phyloP scores from a whole-genome alignment of 306 rosid genomes.

The Hippophae tibetana region DNA sequence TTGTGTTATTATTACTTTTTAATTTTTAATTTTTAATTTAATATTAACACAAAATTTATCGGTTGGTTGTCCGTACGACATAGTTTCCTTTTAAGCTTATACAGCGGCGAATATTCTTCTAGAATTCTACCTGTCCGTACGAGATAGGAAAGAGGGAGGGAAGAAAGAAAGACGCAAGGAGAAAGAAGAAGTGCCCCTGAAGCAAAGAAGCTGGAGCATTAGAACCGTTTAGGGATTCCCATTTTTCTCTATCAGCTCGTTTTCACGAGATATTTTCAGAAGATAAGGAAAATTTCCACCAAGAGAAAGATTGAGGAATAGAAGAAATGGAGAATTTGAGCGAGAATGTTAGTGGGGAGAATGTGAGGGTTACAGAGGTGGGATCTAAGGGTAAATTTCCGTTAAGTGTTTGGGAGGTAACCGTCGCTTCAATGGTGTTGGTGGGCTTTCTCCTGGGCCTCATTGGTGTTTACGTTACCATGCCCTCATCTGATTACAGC shows the following conservation, averaged over 20 bases:
- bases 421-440: slow-evolving; percentile 52
- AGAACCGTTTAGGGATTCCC: too few species aligned
- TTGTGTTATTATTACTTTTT: too few species aligned
- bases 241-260: too few species aligned
- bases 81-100: too few species aligned
- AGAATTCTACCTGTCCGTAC: neutral
- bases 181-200: neutral
- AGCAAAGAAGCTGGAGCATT: too few species aligned
- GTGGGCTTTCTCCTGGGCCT: slow-evolving; percentile 46
- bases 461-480: slow-evolving; percentile 61
- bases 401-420: slow-evolving; percentile 57
- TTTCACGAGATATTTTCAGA: too few species aligned
- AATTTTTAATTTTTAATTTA: too few species aligned
- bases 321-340: slow-evolving; percentile 5
- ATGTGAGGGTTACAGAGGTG: slow-evolving; percentile 4
- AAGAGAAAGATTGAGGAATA: neutral
- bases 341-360: slow-evolving; percentile 15
- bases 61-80: too few species aligned
- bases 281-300: too few species aligned
- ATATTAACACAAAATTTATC: too few species aligned
- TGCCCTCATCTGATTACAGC: slow-evolving; percentile 94
- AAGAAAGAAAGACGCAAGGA: neutral
- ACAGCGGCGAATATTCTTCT: too few species aligned
- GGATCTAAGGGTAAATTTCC: slow-evolving; percentile 29
- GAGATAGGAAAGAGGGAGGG: too few species aligned